phyloP scores from a whole-genome alignment of 1,139 yeast species.

The Fermentozyma sake region DNA sequence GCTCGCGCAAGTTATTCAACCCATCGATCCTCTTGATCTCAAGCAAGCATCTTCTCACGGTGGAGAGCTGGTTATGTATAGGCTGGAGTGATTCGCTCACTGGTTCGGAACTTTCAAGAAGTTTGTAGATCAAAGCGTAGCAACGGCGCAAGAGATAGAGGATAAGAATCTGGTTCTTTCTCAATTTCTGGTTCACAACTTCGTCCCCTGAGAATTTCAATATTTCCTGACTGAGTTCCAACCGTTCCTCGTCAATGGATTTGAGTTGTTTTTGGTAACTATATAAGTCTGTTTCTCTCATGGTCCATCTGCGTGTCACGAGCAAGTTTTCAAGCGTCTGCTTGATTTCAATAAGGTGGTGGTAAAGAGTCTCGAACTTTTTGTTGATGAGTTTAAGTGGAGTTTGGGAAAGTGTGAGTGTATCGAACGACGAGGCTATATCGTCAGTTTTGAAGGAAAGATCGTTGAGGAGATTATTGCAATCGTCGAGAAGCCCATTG shows the following conservation, averaged over 20 bases:
- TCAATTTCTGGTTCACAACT: constrained; percentile 15
- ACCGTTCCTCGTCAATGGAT: constrained; percentile 66
- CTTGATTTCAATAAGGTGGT: constrained; percentile 56
- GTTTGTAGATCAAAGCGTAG: constrained; percentile 81
- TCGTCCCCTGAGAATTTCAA: constrained; percentile 31
- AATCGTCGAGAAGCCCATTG: constrained; percentile 76
- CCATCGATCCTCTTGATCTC: constrained; percentile 94
- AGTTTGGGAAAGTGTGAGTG: constrained; percentile 19
- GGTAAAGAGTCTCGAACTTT: constrained; percentile 23
- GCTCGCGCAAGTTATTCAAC: constrained; percentile 75
- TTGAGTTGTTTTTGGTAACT: constrained; percentile 70
- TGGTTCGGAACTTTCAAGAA: constrained; percentile 89
- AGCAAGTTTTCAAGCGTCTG: constrained; percentile 72
- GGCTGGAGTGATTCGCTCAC: constrained; percentile 92
- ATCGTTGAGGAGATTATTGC: constrained; percentile 71
- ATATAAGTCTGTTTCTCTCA: constrained; percentile 90
- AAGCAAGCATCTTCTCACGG: constrained; percentile 82
- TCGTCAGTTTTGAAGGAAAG: constrained; percentile 52
- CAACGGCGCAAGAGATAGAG: constrained; percentile 82
- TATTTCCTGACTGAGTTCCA: constrained; percentile 34
- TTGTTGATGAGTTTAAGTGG: constrained; percentile 7
- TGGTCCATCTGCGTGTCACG: constrained; percentile 93
- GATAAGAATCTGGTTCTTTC: constrained; percentile 55
- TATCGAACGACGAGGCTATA: constrained; percentile 27
- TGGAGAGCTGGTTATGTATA: constrained; percentile 84